phyloP scores from a whole-genome alignment of 129 eudicot species.

The Rutidosis leptorrhynchoides region DNA sequence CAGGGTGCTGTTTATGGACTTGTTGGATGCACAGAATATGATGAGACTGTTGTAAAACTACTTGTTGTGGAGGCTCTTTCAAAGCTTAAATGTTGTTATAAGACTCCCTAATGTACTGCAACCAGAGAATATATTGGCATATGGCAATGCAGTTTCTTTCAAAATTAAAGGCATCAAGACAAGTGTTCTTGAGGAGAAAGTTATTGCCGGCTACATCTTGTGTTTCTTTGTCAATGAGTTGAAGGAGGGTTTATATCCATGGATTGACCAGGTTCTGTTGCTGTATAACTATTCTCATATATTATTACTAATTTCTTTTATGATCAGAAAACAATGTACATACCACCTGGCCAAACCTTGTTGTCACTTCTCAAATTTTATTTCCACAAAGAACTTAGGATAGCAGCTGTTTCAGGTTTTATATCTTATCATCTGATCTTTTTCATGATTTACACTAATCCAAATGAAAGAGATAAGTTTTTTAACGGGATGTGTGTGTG shows the following conservation, averaged over 20 bases:
- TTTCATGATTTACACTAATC: background rate
- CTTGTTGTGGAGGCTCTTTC: too few relatives aligned
- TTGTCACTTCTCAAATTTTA: conserved; percentile 94
- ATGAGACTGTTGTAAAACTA: too few relatives aligned
- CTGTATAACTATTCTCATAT: background rate
- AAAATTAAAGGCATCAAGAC: conserved; percentile 95
- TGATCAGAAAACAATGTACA: conserved; percentile 3
- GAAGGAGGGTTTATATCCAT: too few relatives aligned
- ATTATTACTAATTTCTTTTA: background rate
- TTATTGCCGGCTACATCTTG: conserved; percentile 96
- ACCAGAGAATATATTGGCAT: too few relatives aligned
- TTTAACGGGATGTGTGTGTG: background rate
- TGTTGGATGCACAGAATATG: too few relatives aligned
- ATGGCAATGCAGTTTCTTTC: too few relatives aligned
- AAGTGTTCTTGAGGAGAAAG: conserved; percentile 96
- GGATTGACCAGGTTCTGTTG: conserved; percentile 94
- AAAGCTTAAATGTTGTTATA: too few relatives aligned
- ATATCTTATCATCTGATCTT: background rate
- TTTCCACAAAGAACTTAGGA: conserved; percentile 96
- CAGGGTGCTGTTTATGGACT: too few relatives aligned
- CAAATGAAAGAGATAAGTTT: background rate
- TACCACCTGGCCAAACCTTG: conserved; percentile 83
- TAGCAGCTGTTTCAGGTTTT: conserved; percentile 96
- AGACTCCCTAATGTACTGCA: too few relatives aligned
- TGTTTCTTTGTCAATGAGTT: conserved; percentile 97